Conservation (phyloP, 2,329 filamentous ascomycete genomes). For the Fusarium sp. region DNA sequence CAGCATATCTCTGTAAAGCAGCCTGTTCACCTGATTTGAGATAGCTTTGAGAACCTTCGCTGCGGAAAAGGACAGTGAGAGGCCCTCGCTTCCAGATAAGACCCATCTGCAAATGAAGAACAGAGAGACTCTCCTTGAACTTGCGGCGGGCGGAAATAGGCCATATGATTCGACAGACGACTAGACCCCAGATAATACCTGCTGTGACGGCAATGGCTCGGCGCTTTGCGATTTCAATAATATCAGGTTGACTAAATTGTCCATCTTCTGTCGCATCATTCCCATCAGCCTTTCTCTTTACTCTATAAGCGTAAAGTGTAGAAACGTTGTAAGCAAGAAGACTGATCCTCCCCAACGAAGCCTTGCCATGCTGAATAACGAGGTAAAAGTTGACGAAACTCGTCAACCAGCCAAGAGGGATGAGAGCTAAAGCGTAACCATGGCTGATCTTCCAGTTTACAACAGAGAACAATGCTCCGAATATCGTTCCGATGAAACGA, state of each 20-base stretch:
- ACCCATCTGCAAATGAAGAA: slow-evolving; percentile 93
- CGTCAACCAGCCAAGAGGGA: slow-evolving; percentile 84
- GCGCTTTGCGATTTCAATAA: slow-evolving; percentile 87
- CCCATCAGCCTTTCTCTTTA: slow-evolving; percentile 78
- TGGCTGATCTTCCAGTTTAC: slow-evolving; percentile 81
- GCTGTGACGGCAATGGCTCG: slow-evolving; percentile 88
- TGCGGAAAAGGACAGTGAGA: slow-evolving; percentile 76
- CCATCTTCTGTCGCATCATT: slow-evolving; percentile 82
- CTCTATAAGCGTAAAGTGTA: slow-evolving; percentile 90
- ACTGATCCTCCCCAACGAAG: slow-evolving; percentile 91
- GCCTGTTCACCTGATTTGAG: slow-evolving; percentile 45
- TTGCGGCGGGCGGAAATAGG: slow-evolving; percentile 90
- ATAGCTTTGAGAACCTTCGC: slow-evolving; percentile 76
- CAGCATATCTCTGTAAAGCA: slow-evolving; percentile 53
- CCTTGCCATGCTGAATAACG: slow-evolving; percentile 85
- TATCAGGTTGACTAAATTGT: slow-evolving; percentile 83
- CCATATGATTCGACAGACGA: slow-evolving; percentile 91
- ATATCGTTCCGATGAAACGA: slow-evolving; percentile 85
- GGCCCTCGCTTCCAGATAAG: slow-evolving; percentile 97
- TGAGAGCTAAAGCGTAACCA: slow-evolving; percentile 79
- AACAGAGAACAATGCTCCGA: slow-evolving; percentile 82
- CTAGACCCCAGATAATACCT: slow-evolving; percentile 91
- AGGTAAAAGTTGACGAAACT: slow-evolving; percentile 89
- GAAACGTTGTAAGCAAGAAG: slow-evolving; percentile 96
- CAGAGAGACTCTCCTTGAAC: slow-evolving; percentile 86